Percentiles rank a stretch among this genome's conserved stretches.
These are phyloP conservation scores for Pugionium dolabratum DNA, from an alignment of 345 rosid species.

Conservation along the genomic window DNA sequence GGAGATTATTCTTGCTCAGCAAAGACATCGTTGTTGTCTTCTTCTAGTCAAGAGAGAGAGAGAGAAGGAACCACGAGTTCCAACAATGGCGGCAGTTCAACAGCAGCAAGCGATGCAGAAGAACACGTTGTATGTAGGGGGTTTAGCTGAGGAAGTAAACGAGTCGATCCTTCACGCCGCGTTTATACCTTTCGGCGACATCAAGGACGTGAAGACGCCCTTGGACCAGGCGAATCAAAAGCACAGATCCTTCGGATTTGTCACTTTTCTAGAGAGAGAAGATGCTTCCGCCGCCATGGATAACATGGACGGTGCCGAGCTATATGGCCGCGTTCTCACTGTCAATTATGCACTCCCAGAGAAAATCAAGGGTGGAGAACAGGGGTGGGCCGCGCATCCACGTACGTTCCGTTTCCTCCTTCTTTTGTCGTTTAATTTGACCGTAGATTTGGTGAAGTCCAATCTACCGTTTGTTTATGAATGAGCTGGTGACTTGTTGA, in stretches of 20 bases:
- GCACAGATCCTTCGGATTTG: constrained; percentile 96
- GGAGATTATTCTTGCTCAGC: too few species aligned
- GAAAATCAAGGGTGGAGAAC: constrained; percentile 96
- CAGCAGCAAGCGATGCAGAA: constrained; percentile 77
- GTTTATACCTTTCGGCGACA: constrained; percentile 96
- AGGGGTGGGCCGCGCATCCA: constrained; percentile 99
- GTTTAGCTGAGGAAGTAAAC: constrained; percentile 94
- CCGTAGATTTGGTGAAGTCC: too few species aligned
- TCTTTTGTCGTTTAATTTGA: too few species aligned
- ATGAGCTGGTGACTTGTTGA: too few species aligned
- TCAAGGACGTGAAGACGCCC: constrained; percentile 96
- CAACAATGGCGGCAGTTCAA: constrained; percentile 39
- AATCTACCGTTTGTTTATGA: too few species aligned
- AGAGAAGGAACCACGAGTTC: too few species aligned
- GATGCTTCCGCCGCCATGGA: constrained; percentile 95
- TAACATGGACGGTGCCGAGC: constrained; percentile 98
- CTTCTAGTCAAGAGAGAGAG: too few species aligned
- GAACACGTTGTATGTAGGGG: constrained; percentile 95
- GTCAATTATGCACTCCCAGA: constrained; percentile 97
- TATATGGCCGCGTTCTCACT: constrained; percentile 93
- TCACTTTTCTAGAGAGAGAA: constrained; percentile 83
- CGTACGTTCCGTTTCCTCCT: constrained; percentile 47
- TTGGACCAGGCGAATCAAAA: constrained; percentile 97
- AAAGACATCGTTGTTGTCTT: too few species aligned
- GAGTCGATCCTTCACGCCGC: constrained; percentile 91